Conservation (phyloP, 257 asterid species). For the Penstemon eatonii region DNA sequence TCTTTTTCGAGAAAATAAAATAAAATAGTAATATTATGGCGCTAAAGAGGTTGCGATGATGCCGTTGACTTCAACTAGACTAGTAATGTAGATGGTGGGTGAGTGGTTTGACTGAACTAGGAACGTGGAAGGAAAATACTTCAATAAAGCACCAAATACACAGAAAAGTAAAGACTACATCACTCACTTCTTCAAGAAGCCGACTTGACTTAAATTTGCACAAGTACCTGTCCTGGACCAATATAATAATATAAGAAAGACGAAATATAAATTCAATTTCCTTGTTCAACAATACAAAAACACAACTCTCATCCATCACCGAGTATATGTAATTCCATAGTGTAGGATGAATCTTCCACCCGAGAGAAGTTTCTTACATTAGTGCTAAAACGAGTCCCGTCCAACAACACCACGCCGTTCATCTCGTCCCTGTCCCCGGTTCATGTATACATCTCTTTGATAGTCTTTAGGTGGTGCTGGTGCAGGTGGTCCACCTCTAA, state of each 20-base stretch:
- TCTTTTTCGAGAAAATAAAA: slow-evolving; percentile 27
- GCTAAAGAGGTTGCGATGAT: slow-evolving; percentile 35
- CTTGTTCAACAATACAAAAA: background rate
- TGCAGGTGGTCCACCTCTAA: slow-evolving; percentile 40
- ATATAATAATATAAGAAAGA: background rate
- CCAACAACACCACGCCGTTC: slow-evolving; percentile 52
- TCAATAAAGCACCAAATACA: too few species aligned
- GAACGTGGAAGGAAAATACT: background rate
- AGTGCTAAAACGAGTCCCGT: slow-evolving; percentile 44
- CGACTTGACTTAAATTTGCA: background rate
- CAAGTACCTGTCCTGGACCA: background rate
- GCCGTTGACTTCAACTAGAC: slow-evolving; percentile 40
- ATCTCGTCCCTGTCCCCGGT: slow-evolving; percentile 61
- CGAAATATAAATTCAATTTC: background rate
- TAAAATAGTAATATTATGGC: slow-evolving; percentile 36
- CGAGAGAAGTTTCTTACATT: background rate
- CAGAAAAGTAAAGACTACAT: too few species aligned
- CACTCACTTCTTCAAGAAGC: background rate
- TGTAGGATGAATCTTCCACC: slow-evolving; percentile 8
- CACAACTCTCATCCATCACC: background rate
- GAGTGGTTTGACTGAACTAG: slow-evolving; percentile 12
- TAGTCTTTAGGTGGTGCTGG: slow-evolving; percentile 42
- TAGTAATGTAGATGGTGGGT: slow-evolving; percentile 1
- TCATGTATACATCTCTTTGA: slow-evolving; percentile 49
- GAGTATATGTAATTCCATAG: background rate